A percentile compares a stretch with the other conserved stretches of the same genome.
Evolutionary conservation across 1,284 basidiomycete species (phyloP).

Genomic region (Irpex sp.): DNA sequence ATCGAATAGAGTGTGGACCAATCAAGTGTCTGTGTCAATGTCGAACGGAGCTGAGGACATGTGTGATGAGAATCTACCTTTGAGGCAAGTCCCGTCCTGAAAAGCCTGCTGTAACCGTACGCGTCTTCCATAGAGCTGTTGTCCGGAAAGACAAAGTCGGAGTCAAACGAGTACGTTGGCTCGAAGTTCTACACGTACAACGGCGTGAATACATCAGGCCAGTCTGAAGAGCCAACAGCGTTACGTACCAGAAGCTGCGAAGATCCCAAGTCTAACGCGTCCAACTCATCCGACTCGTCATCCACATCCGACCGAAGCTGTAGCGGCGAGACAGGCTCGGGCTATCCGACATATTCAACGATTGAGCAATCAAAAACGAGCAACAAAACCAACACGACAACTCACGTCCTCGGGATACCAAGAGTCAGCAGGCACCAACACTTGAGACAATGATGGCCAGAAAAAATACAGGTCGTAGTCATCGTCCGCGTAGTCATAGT

Average conservation of each 20-base stretch:
- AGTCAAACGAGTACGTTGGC: conserved; percentile 5
- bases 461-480: conserved; percentile 9
- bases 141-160: conserved; percentile 7
- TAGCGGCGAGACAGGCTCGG: background rate
- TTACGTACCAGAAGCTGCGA: background rate
- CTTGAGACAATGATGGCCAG: conserved; percentile 7
- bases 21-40: background rate
- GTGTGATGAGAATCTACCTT: conserved; percentile 1
- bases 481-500: conserved; percentile 4
- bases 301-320: background rate
- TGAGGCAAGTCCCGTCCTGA: conserved; percentile 6
- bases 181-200: background rate
- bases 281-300: background rate
- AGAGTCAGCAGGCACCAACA: background rate
- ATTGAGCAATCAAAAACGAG: background rate
- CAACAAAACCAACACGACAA: background rate
- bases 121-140: background rate
- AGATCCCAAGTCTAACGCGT: background rate
- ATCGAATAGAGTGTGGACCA: background rate
- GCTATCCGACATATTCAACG: background rate
- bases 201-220: background rate
- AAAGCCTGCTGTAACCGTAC: conserved; percentile 9
- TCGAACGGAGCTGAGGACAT: background rate
- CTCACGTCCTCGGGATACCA: background rate
- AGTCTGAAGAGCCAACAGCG: background rate